Conservation (phyloP, 108 stramenopile genomes). For the Parietichytrium sp. region DNA sequence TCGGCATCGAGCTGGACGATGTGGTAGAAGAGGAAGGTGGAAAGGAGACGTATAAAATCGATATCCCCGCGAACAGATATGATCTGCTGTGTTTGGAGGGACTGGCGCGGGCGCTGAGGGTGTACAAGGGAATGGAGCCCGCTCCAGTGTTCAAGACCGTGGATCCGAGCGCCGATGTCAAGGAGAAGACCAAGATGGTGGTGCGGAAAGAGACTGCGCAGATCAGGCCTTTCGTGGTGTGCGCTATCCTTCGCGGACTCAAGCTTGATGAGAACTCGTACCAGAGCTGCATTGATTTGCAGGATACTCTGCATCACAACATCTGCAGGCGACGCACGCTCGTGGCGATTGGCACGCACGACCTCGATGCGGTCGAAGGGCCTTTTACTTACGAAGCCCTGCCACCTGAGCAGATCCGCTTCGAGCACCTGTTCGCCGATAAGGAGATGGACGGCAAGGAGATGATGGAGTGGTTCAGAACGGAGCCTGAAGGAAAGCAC, state of each 20-base stretch:
- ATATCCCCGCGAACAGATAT: constrained; percentile 98
- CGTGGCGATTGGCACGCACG: constrained; percentile 98
- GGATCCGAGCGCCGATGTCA: background rate
- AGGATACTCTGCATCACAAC: constrained; percentile 98
- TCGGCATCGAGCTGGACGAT: constrained; percentile 98
- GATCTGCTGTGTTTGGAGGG: constrained; percentile 97
- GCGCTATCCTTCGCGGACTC: constrained; percentile 90
- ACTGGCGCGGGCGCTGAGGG: constrained; percentile 79
- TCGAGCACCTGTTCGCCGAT: constrained; percentile 86
- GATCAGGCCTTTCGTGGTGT: constrained; percentile 93
- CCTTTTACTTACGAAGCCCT: constrained; percentile 89
- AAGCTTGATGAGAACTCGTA: constrained; percentile 80
- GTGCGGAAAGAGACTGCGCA: constrained; percentile 49
- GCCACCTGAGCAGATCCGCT: constrained; percentile 76
- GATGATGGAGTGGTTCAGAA: constrained; percentile 78
- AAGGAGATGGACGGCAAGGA: constrained; percentile 58
- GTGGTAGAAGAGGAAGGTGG: constrained; percentile 82
- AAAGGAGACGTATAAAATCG: constrained; percentile 92
- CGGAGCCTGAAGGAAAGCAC: constrained; percentile 84
- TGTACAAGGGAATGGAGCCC: constrained; percentile 83
- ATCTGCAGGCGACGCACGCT: constrained; percentile 93
- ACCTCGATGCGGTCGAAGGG: constrained; percentile 81
- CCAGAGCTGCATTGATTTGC: constrained; percentile 94
- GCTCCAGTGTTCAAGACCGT: constrained; percentile 65
- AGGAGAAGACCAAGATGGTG: background rate